A percentile compares a stretch with the other conserved stretches of the same genome.
Evolutionary conservation across 805 yeast genomes (phyloP).

Genomic region (Candida nonsorbophila): DNA sequence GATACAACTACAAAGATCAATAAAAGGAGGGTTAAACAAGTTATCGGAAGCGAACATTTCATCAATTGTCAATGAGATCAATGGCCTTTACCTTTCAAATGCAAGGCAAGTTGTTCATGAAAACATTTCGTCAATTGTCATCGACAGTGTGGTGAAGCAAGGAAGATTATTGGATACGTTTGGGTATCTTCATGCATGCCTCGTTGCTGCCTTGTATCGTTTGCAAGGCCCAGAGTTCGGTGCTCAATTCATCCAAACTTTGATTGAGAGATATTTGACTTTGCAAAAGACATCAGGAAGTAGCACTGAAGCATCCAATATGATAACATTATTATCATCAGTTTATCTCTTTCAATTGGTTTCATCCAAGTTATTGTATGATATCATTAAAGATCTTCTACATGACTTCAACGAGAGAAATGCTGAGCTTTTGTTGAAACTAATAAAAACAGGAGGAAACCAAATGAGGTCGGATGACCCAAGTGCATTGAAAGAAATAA

Average conservation of each 20-base stretch:
- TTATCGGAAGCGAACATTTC: conserved; percentile 83
- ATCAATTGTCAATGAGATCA: conserved; percentile 64
- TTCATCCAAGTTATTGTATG: conserved; percentile 71
- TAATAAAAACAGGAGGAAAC: conserved; percentile 73
- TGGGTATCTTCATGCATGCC: conserved; percentile 72
- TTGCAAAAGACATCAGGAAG: conserved; percentile 23
- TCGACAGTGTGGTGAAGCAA: conserved; percentile 59
- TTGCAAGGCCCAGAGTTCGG: conserved; percentile 86
- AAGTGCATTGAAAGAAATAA: conserved; percentile 72
- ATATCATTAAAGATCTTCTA: conserved; percentile 55
- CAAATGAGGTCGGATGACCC: conserved; percentile 92
- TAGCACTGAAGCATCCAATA: conserved; percentile 52
- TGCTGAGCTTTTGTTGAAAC: conserved; percentile 70
- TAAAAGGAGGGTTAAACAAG: conserved; percentile 82
- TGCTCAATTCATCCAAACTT: conserved; percentile 73
- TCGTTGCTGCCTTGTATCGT: conserved; percentile 69
- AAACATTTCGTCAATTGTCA: conserved; percentile 53
- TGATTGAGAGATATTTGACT: conserved; percentile 65
- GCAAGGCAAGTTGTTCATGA: conserved; percentile 81
- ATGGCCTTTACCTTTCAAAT: conserved; percentile 53
- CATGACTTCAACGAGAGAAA: conserved; percentile 58
- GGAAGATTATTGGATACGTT: conserved; percentile 73
- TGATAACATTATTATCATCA: conserved; percentile 69
- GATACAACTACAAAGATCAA: conserved; percentile 47
- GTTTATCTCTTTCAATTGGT: conserved; percentile 74